These are phyloP conservation scores for Xylariaceae sp. DNA, from an alignment of 2,329 filamentous ascomycete genomes.

Conservation along the genomic window DNA sequence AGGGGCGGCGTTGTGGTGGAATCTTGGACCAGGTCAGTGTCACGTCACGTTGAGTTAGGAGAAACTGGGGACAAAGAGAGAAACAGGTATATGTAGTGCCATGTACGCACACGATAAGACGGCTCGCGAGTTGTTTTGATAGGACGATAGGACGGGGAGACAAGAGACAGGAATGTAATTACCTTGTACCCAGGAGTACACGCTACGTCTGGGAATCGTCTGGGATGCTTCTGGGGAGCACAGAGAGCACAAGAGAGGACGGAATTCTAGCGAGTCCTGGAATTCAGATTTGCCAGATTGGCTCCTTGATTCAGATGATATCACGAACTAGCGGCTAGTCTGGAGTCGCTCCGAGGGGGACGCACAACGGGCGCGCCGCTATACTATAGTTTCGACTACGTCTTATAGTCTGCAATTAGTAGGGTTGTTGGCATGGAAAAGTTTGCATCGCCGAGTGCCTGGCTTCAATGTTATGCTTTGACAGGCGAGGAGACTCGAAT, in stretches of 20 bases:
- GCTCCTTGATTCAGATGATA: neutral
- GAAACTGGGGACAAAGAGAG: neutral
- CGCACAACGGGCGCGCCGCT: neutral
- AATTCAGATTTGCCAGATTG: neutral
- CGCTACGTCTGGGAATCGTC: neutral
- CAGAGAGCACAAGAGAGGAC: neutral
- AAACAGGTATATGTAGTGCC: neutral
- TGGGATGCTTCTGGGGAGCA: neutral
- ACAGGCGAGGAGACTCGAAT: neutral
- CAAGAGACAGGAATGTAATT: neutral
- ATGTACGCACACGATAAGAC: neutral
- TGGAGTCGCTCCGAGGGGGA: neutral
- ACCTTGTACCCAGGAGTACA: neutral
- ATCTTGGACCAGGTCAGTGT: slow-evolving; percentile 3
- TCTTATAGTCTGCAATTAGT: neutral
- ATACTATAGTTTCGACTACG: neutral
- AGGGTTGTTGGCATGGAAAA: neutral
- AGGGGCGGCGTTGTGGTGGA: neutral
- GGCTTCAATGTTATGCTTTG: neutral
- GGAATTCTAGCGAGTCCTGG: neutral
- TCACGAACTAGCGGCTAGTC: neutral
- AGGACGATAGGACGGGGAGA: neutral
- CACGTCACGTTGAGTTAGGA: neutral
- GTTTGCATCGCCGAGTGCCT: neutral
- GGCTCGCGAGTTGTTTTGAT: neutral